Conservation (phyloP, 164 flowering plant genomes). For the Protea cynaroides region DNA sequence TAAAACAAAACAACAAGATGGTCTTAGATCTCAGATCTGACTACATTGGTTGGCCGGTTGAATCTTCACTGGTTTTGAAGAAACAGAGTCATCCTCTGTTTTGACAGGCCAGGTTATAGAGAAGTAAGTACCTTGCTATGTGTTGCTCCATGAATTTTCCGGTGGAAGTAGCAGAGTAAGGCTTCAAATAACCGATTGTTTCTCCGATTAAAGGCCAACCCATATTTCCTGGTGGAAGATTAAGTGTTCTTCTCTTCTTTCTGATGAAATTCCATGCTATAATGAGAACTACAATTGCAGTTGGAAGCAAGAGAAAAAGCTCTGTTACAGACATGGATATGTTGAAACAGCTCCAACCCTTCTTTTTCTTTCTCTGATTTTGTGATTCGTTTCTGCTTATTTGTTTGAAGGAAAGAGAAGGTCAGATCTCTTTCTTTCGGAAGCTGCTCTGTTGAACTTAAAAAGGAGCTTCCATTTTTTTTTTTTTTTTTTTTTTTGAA, state of each 20-base stretch:
- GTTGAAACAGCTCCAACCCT: background rate
- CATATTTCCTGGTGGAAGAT: constrained; percentile 80
- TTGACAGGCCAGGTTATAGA: too few species aligned
- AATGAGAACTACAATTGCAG: constrained; percentile 33
- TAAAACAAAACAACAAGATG: too few species aligned
- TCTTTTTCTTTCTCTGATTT: constrained; percentile 13
- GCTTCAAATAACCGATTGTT: constrained; percentile 68
- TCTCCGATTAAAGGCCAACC: constrained; percentile 94
- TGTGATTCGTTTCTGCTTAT: constrained; percentile 3
- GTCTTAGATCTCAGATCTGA: too few species aligned
- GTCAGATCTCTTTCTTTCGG: background rate
- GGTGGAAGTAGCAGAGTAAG: constrained; percentile 65
- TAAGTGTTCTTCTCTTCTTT: constrained; percentile 29
- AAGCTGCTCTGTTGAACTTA: constrained; percentile 3
- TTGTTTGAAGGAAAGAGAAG: background rate
- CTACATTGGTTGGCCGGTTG: too few species aligned
- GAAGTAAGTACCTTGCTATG: constrained; percentile 50
- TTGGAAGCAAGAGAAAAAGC: constrained; percentile 36
- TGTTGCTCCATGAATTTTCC: constrained; percentile 91
- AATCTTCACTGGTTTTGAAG: too few species aligned
- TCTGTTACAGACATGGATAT: constrained; percentile 45
- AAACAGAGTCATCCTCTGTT: too few species aligned
- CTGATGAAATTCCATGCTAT: constrained; percentile 29
- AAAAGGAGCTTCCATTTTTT: constrained; percentile 4
- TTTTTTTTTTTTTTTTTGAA: too few species aligned